Evolutionary conservation across 768 basidiomycete species (phyloP).

Genomic region (Leccinum fibrillosum): DNA sequence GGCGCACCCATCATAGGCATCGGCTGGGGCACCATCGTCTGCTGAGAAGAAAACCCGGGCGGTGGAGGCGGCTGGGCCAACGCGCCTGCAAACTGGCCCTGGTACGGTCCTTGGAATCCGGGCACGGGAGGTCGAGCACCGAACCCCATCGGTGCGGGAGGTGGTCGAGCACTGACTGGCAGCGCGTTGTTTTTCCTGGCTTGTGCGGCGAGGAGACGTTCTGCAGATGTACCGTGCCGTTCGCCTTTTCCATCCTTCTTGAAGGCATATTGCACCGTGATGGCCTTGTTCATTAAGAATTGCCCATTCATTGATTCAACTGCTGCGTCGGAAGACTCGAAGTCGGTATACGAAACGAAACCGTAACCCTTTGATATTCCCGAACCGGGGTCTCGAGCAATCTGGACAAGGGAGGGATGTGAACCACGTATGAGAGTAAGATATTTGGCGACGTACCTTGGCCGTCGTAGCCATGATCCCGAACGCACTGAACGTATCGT

Average conservation of each 20-base stretch:
- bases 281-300: slow-evolving; percentile 98
- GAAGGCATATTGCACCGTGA: slow-evolving; percentile 97
- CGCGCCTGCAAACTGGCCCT: slow-evolving; percentile 92
- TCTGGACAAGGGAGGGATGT: slow-evolving; percentile 41
- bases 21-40: slow-evolving; percentile 17
- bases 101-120: slow-evolving; percentile 65
- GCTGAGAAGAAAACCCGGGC: slow-evolving; percentile 40
- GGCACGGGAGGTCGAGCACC: not conserved
- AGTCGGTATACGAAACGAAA: slow-evolving; percentile 39
- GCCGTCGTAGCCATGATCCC: slow-evolving; percentile 90
- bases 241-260: slow-evolving; percentile 99
- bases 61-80: slow-evolving; percentile 69
- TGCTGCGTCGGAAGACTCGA: slow-evolving; percentile 95
- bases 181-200: slow-evolving; percentile 94
- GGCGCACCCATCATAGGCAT: slow-evolving; percentile 33
- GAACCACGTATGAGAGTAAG: not conserved
- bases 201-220: slow-evolving; percentile 91
- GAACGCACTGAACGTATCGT: slow-evolving; percentile 95
- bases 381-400: slow-evolving; percentile 65
- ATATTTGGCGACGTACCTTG: slow-evolving; percentile 47
- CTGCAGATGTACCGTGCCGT: slow-evolving; percentile 95
- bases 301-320: slow-evolving; percentile 97
- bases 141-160: slow-evolving; percentile 70
- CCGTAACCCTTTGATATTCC: slow-evolving; percentile 77
- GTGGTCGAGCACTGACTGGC: slow-evolving; percentile 72